Percentiles rank a stretch among this genome's conserved stretches.
Conservation (phyloP, 164 flowering plant genomes). For the Kalanchoe fedtschenkoi region DNA sequence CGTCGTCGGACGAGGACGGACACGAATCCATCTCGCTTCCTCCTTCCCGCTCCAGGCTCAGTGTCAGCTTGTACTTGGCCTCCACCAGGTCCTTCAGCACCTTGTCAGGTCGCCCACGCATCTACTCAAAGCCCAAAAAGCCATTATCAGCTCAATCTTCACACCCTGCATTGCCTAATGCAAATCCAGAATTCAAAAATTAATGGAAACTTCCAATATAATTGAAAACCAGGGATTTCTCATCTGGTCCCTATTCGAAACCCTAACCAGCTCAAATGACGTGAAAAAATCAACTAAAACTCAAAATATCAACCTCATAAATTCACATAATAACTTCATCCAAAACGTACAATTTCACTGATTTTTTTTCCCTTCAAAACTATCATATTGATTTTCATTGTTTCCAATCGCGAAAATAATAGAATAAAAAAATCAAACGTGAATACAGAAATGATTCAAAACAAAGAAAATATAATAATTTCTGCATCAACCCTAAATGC, state of each 20-base stretch:
- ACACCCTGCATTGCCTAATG: too few relatives aligned
- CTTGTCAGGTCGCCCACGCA: neutral
- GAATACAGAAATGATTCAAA: too few relatives aligned
- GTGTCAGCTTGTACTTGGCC: neutral
- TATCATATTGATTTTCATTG: too few relatives aligned
- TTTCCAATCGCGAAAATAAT: too few relatives aligned
- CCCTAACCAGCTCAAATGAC: neutral
- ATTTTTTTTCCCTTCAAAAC: too few relatives aligned
- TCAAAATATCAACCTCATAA: too few relatives aligned
- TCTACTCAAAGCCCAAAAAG: neutral
- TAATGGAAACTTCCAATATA: too few relatives aligned
- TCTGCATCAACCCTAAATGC: too few relatives aligned
- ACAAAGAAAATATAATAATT: too few relatives aligned
- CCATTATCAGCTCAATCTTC: too few relatives aligned
- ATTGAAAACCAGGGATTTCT: neutral
- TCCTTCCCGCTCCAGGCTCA: constrained; percentile 13
- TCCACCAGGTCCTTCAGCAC: neutral
- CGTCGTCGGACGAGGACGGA: constrained; percentile 24
- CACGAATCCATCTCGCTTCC: constrained; percentile 14
- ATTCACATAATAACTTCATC: neutral
- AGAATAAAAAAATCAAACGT: too few relatives aligned
- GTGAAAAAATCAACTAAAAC: neutral
- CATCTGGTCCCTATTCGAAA: neutral
- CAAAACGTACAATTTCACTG: too few relatives aligned
- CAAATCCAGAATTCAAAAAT: neutral